These are phyloP conservation scores for Neurospora intermedia DNA, from an alignment of 495 filamentous ascomycete genomes.

Conservation along the genomic window DNA sequence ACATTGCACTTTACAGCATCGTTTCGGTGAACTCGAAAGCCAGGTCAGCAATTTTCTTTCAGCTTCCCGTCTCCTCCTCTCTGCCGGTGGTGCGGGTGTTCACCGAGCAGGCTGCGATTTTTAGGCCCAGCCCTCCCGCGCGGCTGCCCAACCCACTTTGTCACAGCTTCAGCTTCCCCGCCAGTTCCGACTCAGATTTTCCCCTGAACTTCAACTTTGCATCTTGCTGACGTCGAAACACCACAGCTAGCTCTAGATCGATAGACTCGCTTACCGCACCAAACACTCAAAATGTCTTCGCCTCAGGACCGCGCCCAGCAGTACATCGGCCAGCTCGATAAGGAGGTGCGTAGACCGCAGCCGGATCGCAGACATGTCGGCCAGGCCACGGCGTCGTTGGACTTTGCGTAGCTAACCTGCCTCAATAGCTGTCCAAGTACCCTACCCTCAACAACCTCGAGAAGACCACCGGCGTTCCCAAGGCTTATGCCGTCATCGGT, in stretches of 20 bases:
- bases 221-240: not conserved
- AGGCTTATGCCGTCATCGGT: slow-evolving; percentile 91
- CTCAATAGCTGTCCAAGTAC: slow-evolving; percentile 83
- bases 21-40: not conserved
- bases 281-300: slow-evolving; percentile 52
- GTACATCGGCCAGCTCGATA: slow-evolving; percentile 84
- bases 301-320: slow-evolving; percentile 82
- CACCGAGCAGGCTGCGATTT: not conserved
- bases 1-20: not conserved
- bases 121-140: not conserved
- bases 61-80: not conserved
- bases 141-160: not conserved
- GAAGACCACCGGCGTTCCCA: slow-evolving; percentile 87
- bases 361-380: slow-evolving; percentile 1
- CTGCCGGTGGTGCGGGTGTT: not conserved
- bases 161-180: not conserved
- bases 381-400: slow-evolving; percentile 2
- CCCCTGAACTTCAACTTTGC: slow-evolving; percentile 1
- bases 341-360: slow-evolving; percentile 64
- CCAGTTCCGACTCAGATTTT: not conserved
- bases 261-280: slow-evolving; percentile 1
- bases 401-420: slow-evolving; percentile 8
- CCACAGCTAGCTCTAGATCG: slow-evolving; percentile 6
- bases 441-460: slow-evolving; percentile 90
- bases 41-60: not conserved